Evolutionary conservation across 257 asterid genomes (phyloP), one percentile per base, ranked within the genome.

Genomic region (Salvia splendens): DNA sequence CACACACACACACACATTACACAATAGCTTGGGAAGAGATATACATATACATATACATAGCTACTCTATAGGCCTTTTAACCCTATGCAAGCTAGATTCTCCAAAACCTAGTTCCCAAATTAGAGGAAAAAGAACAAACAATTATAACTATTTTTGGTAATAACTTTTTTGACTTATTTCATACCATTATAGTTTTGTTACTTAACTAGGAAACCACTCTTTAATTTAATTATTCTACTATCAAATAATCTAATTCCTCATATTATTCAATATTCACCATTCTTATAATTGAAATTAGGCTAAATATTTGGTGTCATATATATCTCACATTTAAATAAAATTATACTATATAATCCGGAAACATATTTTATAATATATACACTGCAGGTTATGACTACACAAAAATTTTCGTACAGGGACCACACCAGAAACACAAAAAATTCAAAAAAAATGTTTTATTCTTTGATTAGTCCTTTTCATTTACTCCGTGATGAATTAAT

Each of bases 31-130:
- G 45, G 45, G 42, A 1, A 8, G 5, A 20, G 53, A 40, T 16
- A 9, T 8, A 51, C 17, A 30, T 50, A 24, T 14, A 54, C 14
- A 56, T 9, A 50, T 41, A 61, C 10, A 15, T 43, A 30, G 41
- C 17, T 55, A 32, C 11, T 75, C 20, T 33, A 60, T 69, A 66
- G 75, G 64, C 71, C 75, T 80, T 24, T 71, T 45, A 70, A 50
- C 74, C 56, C 75, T 71, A 68, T 61, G 68, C 10, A 20, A 75
- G 69, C 78, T 74, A 74, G 80, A 80, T 80, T 74, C 78, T 77
- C 74, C 56, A 16, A 55, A 63, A 67, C 71, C 60, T 64, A 77
- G 85, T 81, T 77, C 85, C 80, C 77, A 64, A 51, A 6, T 71
- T 50, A 74, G 76, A 68, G 85, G 85, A 81, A 41, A 68, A 64